Conservation (phyloP, 1,284 basidiomycete genomes). For the Tilletia indica region DNA sequence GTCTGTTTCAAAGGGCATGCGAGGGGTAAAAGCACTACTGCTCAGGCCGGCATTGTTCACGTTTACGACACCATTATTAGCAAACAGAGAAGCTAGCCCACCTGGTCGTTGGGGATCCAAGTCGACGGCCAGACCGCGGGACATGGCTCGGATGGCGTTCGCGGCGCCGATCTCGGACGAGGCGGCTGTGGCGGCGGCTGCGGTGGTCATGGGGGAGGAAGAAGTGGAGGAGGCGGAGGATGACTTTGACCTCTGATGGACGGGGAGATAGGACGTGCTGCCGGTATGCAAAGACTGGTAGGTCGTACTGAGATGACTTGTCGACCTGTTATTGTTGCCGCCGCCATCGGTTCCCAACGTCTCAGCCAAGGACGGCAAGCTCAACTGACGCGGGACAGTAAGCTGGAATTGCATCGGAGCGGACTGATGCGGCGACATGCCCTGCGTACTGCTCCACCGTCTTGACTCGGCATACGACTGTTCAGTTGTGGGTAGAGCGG, state of each 20-base stretch:
- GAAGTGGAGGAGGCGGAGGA: too few species aligned
- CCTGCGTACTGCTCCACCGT: too few species aligned
- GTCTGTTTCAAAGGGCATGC: too few species aligned
- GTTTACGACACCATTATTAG: not conserved
- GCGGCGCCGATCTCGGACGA: not conserved
- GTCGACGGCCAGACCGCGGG: not conserved
- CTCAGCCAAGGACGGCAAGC: not conserved
- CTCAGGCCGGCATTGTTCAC: too few species aligned
- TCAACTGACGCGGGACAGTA: not conserved
- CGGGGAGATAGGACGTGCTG: too few species aligned
- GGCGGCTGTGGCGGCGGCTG: not conserved
- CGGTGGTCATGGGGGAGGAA: not conserved
- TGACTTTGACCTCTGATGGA: too few species aligned
- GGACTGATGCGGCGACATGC: too few species aligned
- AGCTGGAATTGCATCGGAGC: not conserved
- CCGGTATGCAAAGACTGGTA: too few species aligned
- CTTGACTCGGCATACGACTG: not conserved
- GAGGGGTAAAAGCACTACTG: too few species aligned
- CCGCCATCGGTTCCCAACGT: too few species aligned
- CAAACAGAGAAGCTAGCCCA: not conserved
- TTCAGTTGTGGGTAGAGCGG: not conserved
- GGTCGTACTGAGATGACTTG: too few species aligned
- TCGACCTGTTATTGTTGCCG: too few species aligned
- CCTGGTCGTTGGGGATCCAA: conserved; percentile 1
- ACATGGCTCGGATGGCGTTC: not conserved